These are phyloP conservation scores for Circinella minor DNA, from an alignment of 371 early-diverging fungal genomes.

Conservation along the genomic window DNA sequence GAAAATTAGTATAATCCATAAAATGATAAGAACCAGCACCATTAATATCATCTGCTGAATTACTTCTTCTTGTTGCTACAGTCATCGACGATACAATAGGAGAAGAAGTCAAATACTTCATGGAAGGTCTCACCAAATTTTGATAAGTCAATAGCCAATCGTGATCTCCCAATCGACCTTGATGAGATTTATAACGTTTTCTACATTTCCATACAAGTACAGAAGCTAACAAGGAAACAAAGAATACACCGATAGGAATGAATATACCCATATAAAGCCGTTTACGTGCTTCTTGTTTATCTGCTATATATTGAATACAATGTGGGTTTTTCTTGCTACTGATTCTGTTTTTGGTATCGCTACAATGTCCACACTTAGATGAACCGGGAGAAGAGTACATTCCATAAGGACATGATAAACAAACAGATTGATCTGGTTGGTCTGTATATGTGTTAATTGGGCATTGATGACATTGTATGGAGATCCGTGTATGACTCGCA, in stretches of 20 bases:
- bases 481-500: slow-evolving; percentile 19
- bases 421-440: slow-evolving; percentile 33
- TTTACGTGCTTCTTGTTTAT: slow-evolving; percentile 11
- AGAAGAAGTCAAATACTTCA: slow-evolving; percentile 9
- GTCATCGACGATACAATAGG: background rate
- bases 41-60: slow-evolving; percentile 3
- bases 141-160: slow-evolving; percentile 51
- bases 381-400: slow-evolving; percentile 24
- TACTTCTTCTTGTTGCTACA: background rate
- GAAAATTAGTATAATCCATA: background rate
- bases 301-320: slow-evolving; percentile 20
- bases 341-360: slow-evolving; percentile 5
- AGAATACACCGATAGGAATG: slow-evolving; percentile 29
- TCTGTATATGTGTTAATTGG: slow-evolving; percentile 30
- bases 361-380: slow-evolving; percentile 28
- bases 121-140: slow-evolving; percentile 27
- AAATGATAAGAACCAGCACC: background rate
- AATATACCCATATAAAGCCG: slow-evolving; percentile 33
- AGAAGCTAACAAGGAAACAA: background rate
- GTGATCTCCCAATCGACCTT: slow-evolving; percentile 36
- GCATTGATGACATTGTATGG: slow-evolving; percentile 40
- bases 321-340: slow-evolving; percentile 13
- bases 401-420: slow-evolving; percentile 34
- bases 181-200: slow-evolving; percentile 24
- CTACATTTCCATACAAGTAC: slow-evolving; percentile 23